phyloP scores from a whole-genome alignment of 2,329 filamentous ascomycete genomes.

The Paraconiothyrium brasiliense region DNA sequence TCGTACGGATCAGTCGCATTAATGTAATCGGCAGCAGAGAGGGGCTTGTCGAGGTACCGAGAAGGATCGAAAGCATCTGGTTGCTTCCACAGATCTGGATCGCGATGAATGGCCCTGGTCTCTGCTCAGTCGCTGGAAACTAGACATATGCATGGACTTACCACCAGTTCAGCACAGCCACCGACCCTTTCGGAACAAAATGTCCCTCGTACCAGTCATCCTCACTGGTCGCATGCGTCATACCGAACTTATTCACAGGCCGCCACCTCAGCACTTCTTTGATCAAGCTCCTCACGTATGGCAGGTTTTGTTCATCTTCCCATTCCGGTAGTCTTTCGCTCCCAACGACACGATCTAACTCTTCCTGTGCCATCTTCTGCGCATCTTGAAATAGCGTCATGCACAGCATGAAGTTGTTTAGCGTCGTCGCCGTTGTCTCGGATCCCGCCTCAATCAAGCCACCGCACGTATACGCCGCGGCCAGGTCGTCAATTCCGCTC shows the following conservation, averaged over 20 bases:
- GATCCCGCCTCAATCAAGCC: slow-evolving; percentile 48
- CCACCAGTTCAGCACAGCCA: slow-evolving; percentile 47
- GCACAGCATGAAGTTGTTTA: slow-evolving; percentile 44
- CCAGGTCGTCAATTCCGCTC: slow-evolving; percentile 45
- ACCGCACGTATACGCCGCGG: slow-evolving; percentile 46
- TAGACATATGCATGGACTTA: slow-evolving; percentile 18
- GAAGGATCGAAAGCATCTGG: slow-evolving; percentile 45
- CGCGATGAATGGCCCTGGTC: slow-evolving; percentile 45
- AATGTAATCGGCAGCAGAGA: slow-evolving; percentile 44
- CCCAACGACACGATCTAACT: slow-evolving; percentile 43
- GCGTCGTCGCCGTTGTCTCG: slow-evolving; percentile 42
- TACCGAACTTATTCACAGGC: slow-evolving; percentile 44
- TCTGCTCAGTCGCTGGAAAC: not conserved
- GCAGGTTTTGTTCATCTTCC: slow-evolving; percentile 42
- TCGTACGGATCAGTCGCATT: slow-evolving; percentile 40
- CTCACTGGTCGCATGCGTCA: slow-evolving; percentile 45
- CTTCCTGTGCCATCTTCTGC: slow-evolving; percentile 38
- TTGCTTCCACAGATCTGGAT: slow-evolving; percentile 35
- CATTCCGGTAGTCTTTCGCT: slow-evolving; percentile 38
- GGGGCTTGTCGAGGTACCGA: slow-evolving; percentile 34
- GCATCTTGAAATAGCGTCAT: slow-evolving; percentile 40
- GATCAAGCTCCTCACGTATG: slow-evolving; percentile 48
- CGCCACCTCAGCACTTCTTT: slow-evolving; percentile 45
- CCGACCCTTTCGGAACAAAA: slow-evolving; percentile 50
- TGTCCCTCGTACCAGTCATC: slow-evolving; percentile 51